Base-by-base conservation (phyloP, 352 stramenopile species). In the Phytophthora sp. region DNA sequence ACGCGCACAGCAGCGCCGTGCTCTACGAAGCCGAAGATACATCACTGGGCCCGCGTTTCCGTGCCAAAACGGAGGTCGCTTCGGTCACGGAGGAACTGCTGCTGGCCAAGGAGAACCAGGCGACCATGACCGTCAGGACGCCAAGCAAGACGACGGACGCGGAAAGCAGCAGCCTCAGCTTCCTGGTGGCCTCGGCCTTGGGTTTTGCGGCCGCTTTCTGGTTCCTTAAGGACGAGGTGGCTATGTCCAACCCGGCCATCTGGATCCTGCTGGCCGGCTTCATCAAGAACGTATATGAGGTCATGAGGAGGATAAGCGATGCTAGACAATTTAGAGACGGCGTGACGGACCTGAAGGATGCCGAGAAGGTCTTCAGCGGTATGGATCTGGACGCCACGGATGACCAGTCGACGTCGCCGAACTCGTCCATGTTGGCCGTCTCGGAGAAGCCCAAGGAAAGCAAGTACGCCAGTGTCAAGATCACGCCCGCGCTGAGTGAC, bases 161-260 rank as follows among this genome's bases (percentile, higher is more conserved):
- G 2, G 66, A 66, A 18, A 75, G 59, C n/a, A 91, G 72, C n/a
- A 91, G 72, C 26, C 38, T 85, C 15, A 63, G 63, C 46, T 86
- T 91, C 33, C 69, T 90, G 66, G 11, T 89, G 18, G 79, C 77
- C 16, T 92, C 81, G 7, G 79, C 82, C 33, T 69, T 86, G 4
- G 82, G 78, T 30, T 91, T 91, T 9, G 78, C 74, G 0, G 71
- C 77, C 38, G 82, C 85, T 1, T 91, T 94, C 24, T 94, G 82
- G 82, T 92, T 92, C 66, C 71, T 94, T 11, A 90, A 89, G 64
- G 83, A 91, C 63, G 83, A 92, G 36, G 84, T 94, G 27, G 76
- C 83, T 31, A 67, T 76, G 39, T 77, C 82, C 11, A 94, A 94
- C 54, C 83, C 83, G 3, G 85, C 85, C 15, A 74, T 92, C 18